Percentiles rank a stretch among this genome's conserved stretches.
phyloP scores from a whole-genome alignment of 108 stramenopile species.

The Skeletonema tropicum region DNA sequence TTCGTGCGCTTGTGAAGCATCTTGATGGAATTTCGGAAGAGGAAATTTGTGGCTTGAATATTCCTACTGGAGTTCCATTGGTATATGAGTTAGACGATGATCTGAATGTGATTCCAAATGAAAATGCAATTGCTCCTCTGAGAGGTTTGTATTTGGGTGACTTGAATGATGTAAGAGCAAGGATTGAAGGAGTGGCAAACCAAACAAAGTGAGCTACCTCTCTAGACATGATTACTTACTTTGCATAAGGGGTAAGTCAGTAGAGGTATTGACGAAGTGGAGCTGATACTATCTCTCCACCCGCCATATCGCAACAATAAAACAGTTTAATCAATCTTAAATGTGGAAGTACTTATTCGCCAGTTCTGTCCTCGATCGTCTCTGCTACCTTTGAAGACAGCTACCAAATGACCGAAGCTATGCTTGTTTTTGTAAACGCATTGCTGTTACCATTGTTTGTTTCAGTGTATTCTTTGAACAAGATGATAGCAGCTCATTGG shows the following conservation, averaged over 20 bases:
- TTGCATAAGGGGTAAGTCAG: not conserved
- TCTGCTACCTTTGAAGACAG: too few relatives aligned
- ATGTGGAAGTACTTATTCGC: too few relatives aligned
- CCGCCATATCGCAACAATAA: too few relatives aligned
- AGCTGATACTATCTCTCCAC: not conserved
- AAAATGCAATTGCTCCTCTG: conserved; percentile 87
- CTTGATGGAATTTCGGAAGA: conserved; percentile 96
- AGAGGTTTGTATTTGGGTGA: conserved; percentile 90
- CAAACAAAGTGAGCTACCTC: conserved; percentile 86
- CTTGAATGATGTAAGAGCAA: conserved; percentile 79
- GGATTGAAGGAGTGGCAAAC: conserved; percentile 90
- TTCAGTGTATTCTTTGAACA: too few relatives aligned
- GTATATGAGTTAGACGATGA: conserved; percentile 94
- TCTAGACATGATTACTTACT: not conserved
- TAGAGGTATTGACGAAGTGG: not conserved
- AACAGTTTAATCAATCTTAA: too few relatives aligned
- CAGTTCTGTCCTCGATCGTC: too few relatives aligned
- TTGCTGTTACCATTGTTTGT: too few relatives aligned
- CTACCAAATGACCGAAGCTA: too few relatives aligned
- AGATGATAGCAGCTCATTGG: too few relatives aligned
- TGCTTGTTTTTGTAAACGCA: too few relatives aligned
- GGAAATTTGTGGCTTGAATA: conserved; percentile 93
- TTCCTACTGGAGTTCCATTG: conserved; percentile 97
- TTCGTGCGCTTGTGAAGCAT: conserved; percentile 98
- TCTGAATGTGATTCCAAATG: conserved; percentile 87